Conservation (phyloP, 495 filamentous ascomycete species). For the Hypoxylon trugodes region DNA sequence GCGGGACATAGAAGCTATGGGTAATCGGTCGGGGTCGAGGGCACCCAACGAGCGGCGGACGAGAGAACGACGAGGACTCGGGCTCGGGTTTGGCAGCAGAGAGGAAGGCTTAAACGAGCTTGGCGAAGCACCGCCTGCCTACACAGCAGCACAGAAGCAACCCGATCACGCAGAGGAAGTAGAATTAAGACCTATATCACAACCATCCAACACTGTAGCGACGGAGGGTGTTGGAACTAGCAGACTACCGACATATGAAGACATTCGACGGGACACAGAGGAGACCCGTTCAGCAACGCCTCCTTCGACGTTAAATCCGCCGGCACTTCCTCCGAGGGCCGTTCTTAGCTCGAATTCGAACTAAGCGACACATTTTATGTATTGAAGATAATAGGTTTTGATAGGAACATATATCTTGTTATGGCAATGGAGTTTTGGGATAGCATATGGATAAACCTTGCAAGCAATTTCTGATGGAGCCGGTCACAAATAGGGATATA, state of each 20-base stretch:
- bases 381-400: not conserved
- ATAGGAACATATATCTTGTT: not conserved
- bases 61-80: constrained; percentile 22
- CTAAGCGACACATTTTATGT: not conserved
- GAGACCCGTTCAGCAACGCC: constrained; percentile 12
- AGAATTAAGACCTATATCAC: constrained; percentile 41
- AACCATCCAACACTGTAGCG: constrained; percentile 12
- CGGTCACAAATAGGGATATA: not conserved
- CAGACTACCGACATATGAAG: constrained; percentile 35
- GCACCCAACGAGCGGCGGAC: constrained; percentile 22
- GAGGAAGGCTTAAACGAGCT: constrained; percentile 65
- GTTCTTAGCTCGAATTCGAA: constrained; percentile 26
- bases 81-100: constrained; percentile 27
- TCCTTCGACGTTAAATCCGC: constrained; percentile 10
- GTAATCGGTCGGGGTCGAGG: constrained; percentile 12
- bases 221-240: constrained; percentile 25
- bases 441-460: constrained; percentile 4
- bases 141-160: constrained; percentile 45
- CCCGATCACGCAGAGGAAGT: constrained; percentile 34
- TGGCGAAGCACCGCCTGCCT: constrained; percentile 67
- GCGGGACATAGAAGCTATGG: constrained; percentile 36
- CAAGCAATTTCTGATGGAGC: constrained; percentile 2
- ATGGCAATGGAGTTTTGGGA: constrained; percentile 24
- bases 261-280: constrained; percentile 11
- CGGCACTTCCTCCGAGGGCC: constrained; percentile 38